phyloP scores from a whole-genome alignment of 176 grass and related monocot species.

The Panicum miliaceum region DNA sequence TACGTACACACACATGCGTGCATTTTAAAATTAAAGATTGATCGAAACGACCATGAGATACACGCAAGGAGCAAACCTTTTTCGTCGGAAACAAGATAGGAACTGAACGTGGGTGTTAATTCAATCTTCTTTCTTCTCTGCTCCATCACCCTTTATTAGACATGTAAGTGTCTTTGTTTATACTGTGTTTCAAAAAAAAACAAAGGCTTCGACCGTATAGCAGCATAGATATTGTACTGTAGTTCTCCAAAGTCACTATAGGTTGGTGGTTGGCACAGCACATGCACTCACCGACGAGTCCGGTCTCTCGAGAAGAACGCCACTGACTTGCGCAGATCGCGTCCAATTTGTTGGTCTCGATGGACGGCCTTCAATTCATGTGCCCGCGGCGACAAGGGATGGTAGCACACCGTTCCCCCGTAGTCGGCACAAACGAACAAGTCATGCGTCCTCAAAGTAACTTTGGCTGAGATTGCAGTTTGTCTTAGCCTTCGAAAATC shows the following conservation, averaged over 20 bases:
- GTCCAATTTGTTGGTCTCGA: not conserved
- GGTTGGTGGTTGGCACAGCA: conserved; percentile 4
- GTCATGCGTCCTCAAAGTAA: not conserved
- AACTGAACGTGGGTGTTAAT: not conserved
- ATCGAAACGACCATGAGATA: not conserved
- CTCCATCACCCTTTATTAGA: not conserved
- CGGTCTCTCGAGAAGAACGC: not conserved
- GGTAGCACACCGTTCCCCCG: not conserved
- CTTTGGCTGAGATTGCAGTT: not conserved
- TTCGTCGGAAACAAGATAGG: not conserved
- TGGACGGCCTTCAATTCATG: not conserved
- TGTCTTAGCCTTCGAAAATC: conserved; percentile 17
- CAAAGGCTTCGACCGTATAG: not conserved
- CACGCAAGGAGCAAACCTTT: not conserved
- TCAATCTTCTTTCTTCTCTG: not conserved
- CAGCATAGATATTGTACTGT: not conserved
- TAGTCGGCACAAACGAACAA: conserved; percentile 16
- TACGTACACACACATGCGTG: not conserved
- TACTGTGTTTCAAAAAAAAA: too few relatives aligned
- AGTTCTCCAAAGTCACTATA: not conserved
- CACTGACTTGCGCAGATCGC: not conserved
- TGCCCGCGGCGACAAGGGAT: conserved; percentile 9
- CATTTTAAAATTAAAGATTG: not conserved
- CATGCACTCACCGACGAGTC: not conserved
- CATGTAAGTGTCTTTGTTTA: too few relatives aligned